These are phyloP conservation scores for Alternaria arbusti DNA, from an alignment of 2,329 filamentous ascomycete genomes.

Conservation along the genomic window DNA sequence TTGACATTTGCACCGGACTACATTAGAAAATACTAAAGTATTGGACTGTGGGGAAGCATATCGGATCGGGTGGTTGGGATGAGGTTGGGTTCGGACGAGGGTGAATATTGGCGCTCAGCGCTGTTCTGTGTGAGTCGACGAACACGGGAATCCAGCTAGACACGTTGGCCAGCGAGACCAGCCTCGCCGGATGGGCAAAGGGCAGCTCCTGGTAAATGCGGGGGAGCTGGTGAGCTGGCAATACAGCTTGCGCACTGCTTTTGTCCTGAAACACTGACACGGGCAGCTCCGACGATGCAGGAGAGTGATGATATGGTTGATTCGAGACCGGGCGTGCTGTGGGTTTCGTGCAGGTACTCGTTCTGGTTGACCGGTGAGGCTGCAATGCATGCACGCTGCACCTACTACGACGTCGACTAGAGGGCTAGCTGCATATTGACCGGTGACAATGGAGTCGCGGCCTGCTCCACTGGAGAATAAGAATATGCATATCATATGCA, in stretches of 20 bases:
- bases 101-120: not conserved
- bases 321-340: conserved; percentile 11
- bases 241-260: conserved; percentile 11
- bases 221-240: conserved; percentile 14
- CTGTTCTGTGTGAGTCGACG: not conserved
- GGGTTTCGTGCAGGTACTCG: conserved; percentile 6
- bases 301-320: not conserved
- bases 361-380: conserved; percentile 34
- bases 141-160: not conserved
- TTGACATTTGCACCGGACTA: conserved; percentile 11
- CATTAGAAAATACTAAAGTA: conserved; percentile 3
- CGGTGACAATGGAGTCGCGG: conserved; percentile 31
- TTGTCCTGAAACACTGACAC: conserved; percentile 1
- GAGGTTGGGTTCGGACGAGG: conserved; percentile 6
- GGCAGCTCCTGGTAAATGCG: conserved; percentile 10
- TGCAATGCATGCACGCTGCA: conserved; percentile 29
- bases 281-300: conserved; percentile 9
- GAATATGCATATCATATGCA: conserved; percentile 14
- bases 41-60: conserved; percentile 9
- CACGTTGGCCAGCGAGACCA: conserved; percentile 3
- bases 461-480: conserved; percentile 20
- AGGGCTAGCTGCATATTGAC: conserved; percentile 14
- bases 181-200: not conserved
- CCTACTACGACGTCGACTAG: conserved; percentile 11
- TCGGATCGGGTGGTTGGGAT: not conserved